phyloP scores from a whole-genome alignment of 495 filamentous ascomycete genomes.

The Clavariopsis aquatica region DNA sequence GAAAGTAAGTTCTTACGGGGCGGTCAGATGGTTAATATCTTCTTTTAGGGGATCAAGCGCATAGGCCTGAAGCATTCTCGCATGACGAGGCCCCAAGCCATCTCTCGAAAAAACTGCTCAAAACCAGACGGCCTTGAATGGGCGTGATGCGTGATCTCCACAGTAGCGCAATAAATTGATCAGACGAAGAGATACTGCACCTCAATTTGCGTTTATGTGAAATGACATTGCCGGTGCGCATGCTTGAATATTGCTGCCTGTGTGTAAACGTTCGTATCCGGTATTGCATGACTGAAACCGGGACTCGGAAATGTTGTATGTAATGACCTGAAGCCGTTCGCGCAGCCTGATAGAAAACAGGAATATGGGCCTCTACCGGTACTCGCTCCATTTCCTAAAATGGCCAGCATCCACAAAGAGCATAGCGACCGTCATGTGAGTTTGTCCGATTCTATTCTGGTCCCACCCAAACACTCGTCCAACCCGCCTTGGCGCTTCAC shows the following conservation, averaged over 20 bases:
- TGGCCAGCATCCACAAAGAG: background rate
- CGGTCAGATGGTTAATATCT: too few relatives aligned
- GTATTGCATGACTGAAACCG: background rate
- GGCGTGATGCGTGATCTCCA: too few relatives aligned
- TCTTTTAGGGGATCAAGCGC: background rate
- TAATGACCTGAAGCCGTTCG: background rate
- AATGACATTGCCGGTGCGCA: background rate
- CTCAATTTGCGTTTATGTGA: background rate
- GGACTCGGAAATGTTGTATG: background rate
- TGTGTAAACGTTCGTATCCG: background rate
- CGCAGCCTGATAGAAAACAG: background rate
- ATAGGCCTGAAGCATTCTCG: background rate
- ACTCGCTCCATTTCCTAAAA: background rate
- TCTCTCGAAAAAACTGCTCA: too few relatives aligned
- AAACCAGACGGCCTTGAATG: too few relatives aligned
- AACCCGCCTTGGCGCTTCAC: too few relatives aligned
- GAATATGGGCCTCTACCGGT: background rate
- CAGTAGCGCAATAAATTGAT: background rate
- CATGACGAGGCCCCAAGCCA: background rate
- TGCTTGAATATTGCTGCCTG: background rate
- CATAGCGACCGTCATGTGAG: too few relatives aligned
- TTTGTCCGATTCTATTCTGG: background rate
- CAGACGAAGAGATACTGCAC: background rate
- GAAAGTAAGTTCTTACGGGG: too few relatives aligned
- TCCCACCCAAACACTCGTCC: too few relatives aligned